phyloP scores from a whole-genome alignment of 176 grass and related monocot species.

The Oryza longistaminata region DNA sequence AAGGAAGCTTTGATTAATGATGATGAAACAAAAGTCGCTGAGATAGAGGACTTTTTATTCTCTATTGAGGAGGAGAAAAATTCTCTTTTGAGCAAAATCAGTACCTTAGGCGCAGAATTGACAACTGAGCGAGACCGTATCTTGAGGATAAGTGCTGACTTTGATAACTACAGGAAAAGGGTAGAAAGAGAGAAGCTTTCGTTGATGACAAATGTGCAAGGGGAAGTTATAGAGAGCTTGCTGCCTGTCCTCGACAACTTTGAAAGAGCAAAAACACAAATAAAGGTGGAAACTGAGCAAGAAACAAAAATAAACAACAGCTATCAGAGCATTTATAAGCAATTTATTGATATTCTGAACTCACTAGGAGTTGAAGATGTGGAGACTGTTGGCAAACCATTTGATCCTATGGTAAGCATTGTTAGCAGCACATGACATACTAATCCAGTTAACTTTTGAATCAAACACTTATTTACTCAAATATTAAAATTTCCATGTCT shows the following conservation, averaged over 20 bases:
- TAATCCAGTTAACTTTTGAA: neutral
- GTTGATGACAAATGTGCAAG: conserved; percentile 91
- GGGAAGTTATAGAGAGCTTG: conserved; percentile 86
- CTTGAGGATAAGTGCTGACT: conserved; percentile 86
- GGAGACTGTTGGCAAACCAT: conserved; percentile 79
- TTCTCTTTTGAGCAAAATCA: conserved; percentile 60
- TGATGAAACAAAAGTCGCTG: conserved; percentile 53
- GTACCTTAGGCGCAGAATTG: conserved; percentile 60
- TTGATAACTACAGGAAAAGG: conserved; percentile 96
- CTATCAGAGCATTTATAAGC: conserved; percentile 98
- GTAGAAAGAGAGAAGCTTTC: conserved; percentile 84
- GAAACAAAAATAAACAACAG: conserved; percentile 91
- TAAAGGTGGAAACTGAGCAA: conserved; percentile 83
- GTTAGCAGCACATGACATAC: conserved; percentile 13
- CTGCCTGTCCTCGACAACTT: conserved; percentile 97
- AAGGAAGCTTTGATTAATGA: conserved; percentile 75
- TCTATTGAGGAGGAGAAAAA: conserved; percentile 76
- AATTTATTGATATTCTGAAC: conserved; percentile 78
- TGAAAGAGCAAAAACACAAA: conserved; percentile 92
- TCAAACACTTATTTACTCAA: neutral
- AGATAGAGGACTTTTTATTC: conserved; percentile 77
- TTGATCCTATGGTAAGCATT: conserved; percentile 90
- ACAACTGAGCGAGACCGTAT: conserved; percentile 70
- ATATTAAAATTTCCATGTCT: conserved; percentile 2
- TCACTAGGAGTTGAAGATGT: conserved; percentile 77